Evolutionary conservation across 768 basidiomycete species (phyloP).

Genomic region (Tulasnella sp.): DNA sequence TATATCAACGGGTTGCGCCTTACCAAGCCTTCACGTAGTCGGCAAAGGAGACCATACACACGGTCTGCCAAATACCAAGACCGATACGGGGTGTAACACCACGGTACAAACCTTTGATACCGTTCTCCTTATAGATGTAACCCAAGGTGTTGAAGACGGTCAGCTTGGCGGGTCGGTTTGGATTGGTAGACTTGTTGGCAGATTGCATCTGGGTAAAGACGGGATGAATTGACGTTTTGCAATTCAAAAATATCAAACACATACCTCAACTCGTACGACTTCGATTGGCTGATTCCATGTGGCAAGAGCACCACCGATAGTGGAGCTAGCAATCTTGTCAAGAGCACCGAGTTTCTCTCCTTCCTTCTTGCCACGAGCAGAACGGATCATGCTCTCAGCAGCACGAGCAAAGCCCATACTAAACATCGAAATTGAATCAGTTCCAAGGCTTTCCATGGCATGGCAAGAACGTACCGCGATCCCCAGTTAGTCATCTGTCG

Average conservation of each 20-base stretch:
- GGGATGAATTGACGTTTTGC: slow-evolving; percentile 12
- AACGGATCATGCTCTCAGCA: slow-evolving; percentile 69
- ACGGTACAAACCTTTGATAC: slow-evolving; percentile 90
- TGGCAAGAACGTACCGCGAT: slow-evolving; percentile 46
- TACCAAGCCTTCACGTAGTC: slow-evolving; percentile 89
- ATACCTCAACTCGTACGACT: slow-evolving; percentile 88
- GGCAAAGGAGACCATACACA: slow-evolving; percentile 98
- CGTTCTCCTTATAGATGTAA: slow-evolving; percentile 96
- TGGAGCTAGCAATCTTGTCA: slow-evolving; percentile 82
- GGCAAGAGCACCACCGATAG: slow-evolving; percentile 80
- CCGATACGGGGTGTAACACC: slow-evolving; percentile 96
- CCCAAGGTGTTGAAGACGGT: slow-evolving; percentile 81
- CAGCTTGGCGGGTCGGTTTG: slow-evolving; percentile 78
- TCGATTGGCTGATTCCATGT: slow-evolving; percentile 99
- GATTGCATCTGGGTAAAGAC: slow-evolving; percentile 83
- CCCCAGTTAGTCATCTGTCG: slow-evolving; percentile 93
- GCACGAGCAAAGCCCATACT: slow-evolving; percentile 89
- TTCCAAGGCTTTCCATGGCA: not conserved
- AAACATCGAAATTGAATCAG: not conserved
- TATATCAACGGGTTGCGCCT: slow-evolving; percentile 15
- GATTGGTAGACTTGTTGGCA: slow-evolving; percentile 72
- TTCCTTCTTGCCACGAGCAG: slow-evolving; percentile 64
- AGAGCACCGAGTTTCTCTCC: slow-evolving; percentile 54
- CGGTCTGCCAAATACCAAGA: slow-evolving; percentile 91
- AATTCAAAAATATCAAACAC: slow-evolving; percentile 8